These are phyloP conservation scores for Penicillium brasilianum DNA, from an alignment of 2,329 filamentous ascomycete species.

Conservation along the genomic window DNA sequence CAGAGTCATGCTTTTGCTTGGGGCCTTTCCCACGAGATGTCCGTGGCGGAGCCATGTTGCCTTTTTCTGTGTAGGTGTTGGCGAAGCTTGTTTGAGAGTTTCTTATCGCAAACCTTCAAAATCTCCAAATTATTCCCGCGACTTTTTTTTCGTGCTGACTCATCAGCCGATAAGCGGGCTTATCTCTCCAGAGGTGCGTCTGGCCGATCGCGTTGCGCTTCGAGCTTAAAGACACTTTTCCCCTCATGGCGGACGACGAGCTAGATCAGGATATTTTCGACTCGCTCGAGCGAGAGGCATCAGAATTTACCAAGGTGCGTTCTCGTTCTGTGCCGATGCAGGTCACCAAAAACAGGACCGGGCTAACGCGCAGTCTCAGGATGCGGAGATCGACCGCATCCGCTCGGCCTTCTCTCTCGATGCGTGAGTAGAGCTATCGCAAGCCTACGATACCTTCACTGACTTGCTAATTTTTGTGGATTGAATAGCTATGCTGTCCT, in stretches of 20 bases:
- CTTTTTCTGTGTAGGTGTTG: too few relatives aligned
- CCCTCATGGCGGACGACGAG: slow-evolving; percentile 61
- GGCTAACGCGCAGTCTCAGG: slow-evolving; percentile 57
- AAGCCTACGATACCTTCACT: not conserved
- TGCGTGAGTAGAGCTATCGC: slow-evolving; percentile 56
- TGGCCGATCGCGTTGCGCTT: slow-evolving; percentile 6
- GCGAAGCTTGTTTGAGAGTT: slow-evolving; percentile 9
- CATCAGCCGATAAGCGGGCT: slow-evolving; percentile 40
- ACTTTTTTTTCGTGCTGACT: slow-evolving; percentile 46
- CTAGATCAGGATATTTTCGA: slow-evolving; percentile 75
- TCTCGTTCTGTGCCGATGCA: not conserved
- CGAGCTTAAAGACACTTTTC: slow-evolving; percentile 12
- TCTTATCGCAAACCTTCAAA: slow-evolving; percentile 21
- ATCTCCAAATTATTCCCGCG: slow-evolving; percentile 19
- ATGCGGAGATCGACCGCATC: slow-evolving; percentile 95
- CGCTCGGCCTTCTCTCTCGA: slow-evolving; percentile 84
- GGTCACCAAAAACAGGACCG: slow-evolving; percentile 3
- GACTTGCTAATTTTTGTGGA: slow-evolving; percentile 6
- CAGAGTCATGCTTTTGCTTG: slow-evolving; percentile 34
- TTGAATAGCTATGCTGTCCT: slow-evolving; percentile 80
- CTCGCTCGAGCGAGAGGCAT: slow-evolving; percentile 79
- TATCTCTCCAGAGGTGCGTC: slow-evolving; percentile 35
- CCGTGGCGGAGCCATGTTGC: slow-evolving; percentile 42
- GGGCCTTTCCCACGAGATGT: slow-evolving; percentile 35
- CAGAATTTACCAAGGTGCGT: slow-evolving; percentile 84